Base-by-base conservation (phyloP, 1,139 yeast species). In the Suhomyces terraborum region DNA sequence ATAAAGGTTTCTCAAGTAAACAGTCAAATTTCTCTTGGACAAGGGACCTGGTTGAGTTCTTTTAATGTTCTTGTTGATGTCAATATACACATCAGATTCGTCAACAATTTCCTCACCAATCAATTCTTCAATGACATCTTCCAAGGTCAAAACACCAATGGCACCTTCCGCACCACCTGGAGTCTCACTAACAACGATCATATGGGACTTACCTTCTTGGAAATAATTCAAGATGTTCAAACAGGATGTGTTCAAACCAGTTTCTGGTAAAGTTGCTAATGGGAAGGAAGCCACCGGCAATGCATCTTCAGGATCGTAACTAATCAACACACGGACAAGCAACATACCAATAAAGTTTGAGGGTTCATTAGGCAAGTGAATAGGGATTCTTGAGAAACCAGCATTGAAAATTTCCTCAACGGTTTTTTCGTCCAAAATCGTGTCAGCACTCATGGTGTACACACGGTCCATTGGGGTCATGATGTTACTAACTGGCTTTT, bases 71-170 rank as follows among this genome's bases (percentile, higher is more conserved):
- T 86, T 86, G 62, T 88, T 89, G 49, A 91, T 87, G 64, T 89
- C 97, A 45, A 91, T 79, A 58, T 86, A 91, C 19, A 91, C 98
- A 60, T 93, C 98, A n/a, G 91, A 82, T 63, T 93, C 98, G 60
- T 93, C 98, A 38, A 93, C 91, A 56, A 93, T 93, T 62, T 93
- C 98, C 63, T 93, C 98, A 42, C 98, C 98, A 64, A 93, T 93
- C 53, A 93, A 75, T 64, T 93, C 98, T 64, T 93, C 98, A 58
- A 93, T 93, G 12, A 93, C 98, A 61, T 93, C 98, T 64, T 93
- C 98, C 47, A 93, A 72, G 1, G 98, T 93, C 36, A 93, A 70
- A 6, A 93, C 96, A 48, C 98, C 98, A 27, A 85, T 61, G 0
- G 96, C 95, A 18, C 98, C 98, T 24, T 74, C 66, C 4, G 94